A percentile compares a stretch with the other conserved stretches of the same genome.
Conservation (phyloP, 2,329 filamentous ascomycete genomes). For the Trichophyton equinum region DNA sequence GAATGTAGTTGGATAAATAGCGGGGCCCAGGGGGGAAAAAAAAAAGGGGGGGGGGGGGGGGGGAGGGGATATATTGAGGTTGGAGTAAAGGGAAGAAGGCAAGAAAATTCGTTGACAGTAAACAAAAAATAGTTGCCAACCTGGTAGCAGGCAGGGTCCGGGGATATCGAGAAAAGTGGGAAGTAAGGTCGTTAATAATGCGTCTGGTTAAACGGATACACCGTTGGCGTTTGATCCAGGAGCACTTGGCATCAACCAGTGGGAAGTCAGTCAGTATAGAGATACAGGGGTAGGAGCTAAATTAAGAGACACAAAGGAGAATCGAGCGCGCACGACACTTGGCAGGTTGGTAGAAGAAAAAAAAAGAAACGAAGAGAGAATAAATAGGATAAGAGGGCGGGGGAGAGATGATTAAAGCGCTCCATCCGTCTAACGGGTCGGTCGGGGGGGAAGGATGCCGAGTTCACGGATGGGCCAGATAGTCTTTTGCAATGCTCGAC, state of each 20-base stretch:
- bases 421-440: neutral
- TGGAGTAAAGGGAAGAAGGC: neutral
- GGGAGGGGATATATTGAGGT: neutral
- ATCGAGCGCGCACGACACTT: neutral
- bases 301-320: neutral
- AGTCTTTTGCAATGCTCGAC: neutral
- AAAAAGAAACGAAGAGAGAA: neutral
- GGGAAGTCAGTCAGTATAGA: neutral
- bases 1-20: neutral
- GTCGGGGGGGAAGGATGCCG: neutral
- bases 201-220: neutral
- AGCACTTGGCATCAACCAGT: neutral
- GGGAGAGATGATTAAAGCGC: neutral
- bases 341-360: neutral
- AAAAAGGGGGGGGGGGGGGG: neutral
- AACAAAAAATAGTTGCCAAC: neutral
- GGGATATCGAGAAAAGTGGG: neutral
- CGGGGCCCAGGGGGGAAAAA: neutral
- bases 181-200: constrained; percentile 1
- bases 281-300: neutral
- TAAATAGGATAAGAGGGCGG: too few species aligned
- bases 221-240: neutral
- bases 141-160: neutral
- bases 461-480: neutral
- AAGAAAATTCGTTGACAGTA: neutral